Base-by-base conservation (phyloP, 805 yeast genomes). In the Kodamaea fukazawae region DNA sequence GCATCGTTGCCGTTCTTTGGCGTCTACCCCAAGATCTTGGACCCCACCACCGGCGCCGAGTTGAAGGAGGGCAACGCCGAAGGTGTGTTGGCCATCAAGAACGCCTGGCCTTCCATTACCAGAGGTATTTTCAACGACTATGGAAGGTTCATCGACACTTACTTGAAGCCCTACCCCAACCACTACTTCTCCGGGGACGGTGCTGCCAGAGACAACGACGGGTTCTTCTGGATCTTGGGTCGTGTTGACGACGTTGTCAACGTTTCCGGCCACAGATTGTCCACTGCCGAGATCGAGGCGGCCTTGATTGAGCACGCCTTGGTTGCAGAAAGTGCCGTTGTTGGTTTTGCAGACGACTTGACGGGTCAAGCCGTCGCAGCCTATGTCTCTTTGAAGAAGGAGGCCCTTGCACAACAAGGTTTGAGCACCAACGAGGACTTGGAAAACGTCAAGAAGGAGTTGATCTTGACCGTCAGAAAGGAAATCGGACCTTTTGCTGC, bases 91-190 rank as follows among this genome's bases (percentile, higher is more conserved):
- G 97, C 96, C 25, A 79, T 93, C 57, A 82, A 81, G 58, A 73
- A 80, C 35, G 77, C 97, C 27, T 93, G 99, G 99, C 99, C 99
- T 42, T 89, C 97, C n/a, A 90, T 93, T 82, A 93, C 98, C 22
- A 83, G 99, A 70, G 81, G 96, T 40, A 93, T 93, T 45, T 90
- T 83, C 81, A 83, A 83, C 59, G 88, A 90, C 63, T 95, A 91
- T 63, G 68, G 70, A 47, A 81, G 96, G 55, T 91, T 76, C 69
- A 70, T 89, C 55, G 97, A 91, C 46, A 93, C 98, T 29, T 93
- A 93, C 65, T 74, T 93, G 60, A 83, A 81, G 55, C 96, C 96
- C 38, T 93, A 91, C 71, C 87, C 91, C 44, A 95, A 96, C 43
- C 80, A 77, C 69, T 93, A 89, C 71, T 93, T 93, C 75, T 86